Evolutionary conservation across 129 eudicot genomes (phyloP).

Genomic region (Escallonia rubra): DNA sequence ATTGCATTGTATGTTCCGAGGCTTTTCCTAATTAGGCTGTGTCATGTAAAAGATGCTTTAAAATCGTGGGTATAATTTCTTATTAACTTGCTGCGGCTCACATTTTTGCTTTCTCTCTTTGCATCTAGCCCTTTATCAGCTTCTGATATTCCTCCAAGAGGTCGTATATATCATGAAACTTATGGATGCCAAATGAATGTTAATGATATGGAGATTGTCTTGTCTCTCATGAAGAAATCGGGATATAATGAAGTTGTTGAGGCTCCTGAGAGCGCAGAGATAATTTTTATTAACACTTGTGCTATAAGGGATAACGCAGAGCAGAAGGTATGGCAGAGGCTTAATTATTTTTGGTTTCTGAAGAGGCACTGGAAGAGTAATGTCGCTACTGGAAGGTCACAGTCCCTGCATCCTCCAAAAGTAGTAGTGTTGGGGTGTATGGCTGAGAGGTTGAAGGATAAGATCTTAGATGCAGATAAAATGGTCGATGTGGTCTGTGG

Average conservation of each 20-base stretch:
- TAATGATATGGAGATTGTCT: constrained; percentile 95
- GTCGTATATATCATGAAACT: constrained; percentile 96
- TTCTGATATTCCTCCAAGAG: constrained; percentile 61
- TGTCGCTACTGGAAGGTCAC: constrained; percentile 73
- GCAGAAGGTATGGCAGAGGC: constrained; percentile 94
- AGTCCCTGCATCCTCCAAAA: constrained; percentile 82
- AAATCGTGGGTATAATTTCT: not conserved
- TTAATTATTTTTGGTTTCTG: constrained; percentile 94
- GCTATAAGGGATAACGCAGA: constrained; percentile 98
- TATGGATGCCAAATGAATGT: constrained; percentile 99
- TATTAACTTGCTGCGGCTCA: not conserved
- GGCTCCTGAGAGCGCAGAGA: constrained; percentile 91
- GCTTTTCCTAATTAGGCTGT: too few relatives aligned
- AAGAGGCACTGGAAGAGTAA: constrained; percentile 94
- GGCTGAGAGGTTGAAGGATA: constrained; percentile 99
- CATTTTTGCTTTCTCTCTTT: constrained; percentile 2
- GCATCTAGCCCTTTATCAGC: constrained; percentile 33
- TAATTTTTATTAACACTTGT: constrained; percentile 90
- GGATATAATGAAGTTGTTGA: constrained; percentile 77
- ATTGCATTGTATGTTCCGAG: too few relatives aligned
- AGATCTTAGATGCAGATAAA: constrained; percentile 92
- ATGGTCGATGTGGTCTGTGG: constrained; percentile 99
- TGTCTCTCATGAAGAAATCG: constrained; percentile 92
- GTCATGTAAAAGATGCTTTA: not conserved
- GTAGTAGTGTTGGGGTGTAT: constrained; percentile 97